Base-by-base conservation (phyloP, 352 stramenopile species). In the Globisporangium paroecandrum region DNA sequence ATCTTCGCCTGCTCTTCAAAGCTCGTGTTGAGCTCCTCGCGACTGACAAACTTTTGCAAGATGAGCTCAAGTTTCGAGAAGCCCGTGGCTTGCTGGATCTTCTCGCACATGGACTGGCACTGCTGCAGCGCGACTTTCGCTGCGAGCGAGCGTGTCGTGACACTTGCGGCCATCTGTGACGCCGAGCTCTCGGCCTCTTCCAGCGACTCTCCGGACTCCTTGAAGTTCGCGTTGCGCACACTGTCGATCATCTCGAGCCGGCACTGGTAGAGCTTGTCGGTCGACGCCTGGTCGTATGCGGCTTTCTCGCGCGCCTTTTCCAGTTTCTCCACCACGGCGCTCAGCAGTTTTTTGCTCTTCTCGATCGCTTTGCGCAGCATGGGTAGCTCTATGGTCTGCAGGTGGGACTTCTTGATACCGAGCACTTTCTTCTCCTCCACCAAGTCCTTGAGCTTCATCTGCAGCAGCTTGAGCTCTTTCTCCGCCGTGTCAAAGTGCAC, bases 1-100 rank as follows among this genome's bases (percentile, higher is more conserved):
- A 92, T 72, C 70, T 87, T 88, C 20, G 82, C 81, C 71, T 95
- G 87, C 64, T 93, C 85, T 57, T 94, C 87, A 58, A 95, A 91
- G 65, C 85, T 92, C 25, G 64, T 69, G 63, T 93, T 91, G 9
- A 95, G 75, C 69, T 93, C 85, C 58, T 93, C 86, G 51, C 83
- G 83, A 27, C 83, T 85, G 34, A 77, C 74, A 56, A 95, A 92
- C 68, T 94, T 95, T 22, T 95, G 79, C 8, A 91, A 70, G 49
- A 95, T 90, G 24, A 85, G 57, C 62, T 92, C 82, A 62, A 95
- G 85, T 53, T 91, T 90, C 5, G 82, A 83, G 62, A 87, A 89
- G 5, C 87, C 87, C 0, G 87, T 95, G 22, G 83, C 85, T 46
- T 89, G 89, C 59, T 93, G 85, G 34, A 95, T 91, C 58, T 91